phyloP scores from a whole-genome alignment of 2,329 filamentous ascomycete genomes.

The Cladosporium sp. region DNA sequence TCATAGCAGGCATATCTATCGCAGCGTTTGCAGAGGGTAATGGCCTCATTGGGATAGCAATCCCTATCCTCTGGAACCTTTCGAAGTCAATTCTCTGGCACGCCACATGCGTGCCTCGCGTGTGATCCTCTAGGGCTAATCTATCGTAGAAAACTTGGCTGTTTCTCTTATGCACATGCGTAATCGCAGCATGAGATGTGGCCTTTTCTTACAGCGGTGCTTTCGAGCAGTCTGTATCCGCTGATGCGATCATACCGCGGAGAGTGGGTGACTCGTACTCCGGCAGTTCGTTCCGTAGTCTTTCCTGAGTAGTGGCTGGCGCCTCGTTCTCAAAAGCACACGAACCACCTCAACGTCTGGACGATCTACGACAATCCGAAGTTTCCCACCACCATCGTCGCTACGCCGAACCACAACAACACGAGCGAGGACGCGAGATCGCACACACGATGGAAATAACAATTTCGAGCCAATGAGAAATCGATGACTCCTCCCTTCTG shows the following conservation, averaged over 20 bases:
- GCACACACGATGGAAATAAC: not conserved
- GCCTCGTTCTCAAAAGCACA: not conserved
- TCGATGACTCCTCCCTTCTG: not conserved
- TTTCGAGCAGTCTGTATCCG: no score
- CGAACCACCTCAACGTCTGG: not conserved
- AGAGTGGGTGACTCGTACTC: no score
- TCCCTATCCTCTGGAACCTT: not conserved
- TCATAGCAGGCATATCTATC: not conserved
- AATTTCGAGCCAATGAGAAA: not conserved
- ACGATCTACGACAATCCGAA: not conserved
- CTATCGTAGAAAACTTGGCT: no score
- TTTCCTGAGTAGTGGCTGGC: not conserved
- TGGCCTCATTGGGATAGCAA: not conserved
- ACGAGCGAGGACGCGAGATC: not conserved
- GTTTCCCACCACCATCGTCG: not conserved
- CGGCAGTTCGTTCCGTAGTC: no score
- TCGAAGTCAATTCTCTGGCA: not conserved
- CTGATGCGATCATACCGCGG: no score
- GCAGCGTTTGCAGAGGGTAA: not conserved
- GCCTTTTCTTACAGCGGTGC: no score
- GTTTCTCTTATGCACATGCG: no score
- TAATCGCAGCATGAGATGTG: no score
- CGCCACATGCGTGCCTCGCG: not conserved
- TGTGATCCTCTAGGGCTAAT: no score
- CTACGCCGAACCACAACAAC: not conserved